Evolutionary conservation across 129 eudicot species (phyloP).

Genomic region (Flaveria bidentis): DNA sequence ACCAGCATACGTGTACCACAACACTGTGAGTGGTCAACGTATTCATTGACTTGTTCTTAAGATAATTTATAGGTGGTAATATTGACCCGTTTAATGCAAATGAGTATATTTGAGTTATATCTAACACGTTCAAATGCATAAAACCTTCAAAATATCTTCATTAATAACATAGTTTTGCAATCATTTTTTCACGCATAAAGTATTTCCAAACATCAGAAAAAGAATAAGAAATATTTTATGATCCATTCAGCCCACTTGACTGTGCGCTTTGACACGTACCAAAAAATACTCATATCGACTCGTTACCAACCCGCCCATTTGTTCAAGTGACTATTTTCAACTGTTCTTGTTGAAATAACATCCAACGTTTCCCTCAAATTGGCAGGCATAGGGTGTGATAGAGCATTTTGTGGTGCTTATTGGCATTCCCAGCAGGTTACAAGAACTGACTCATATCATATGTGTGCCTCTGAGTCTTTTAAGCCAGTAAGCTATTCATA

Average conservation of each 20-base stretch:
- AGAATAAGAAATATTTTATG: neutral
- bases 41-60: neutral
- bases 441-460: constrained; percentile 46
- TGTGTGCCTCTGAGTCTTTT: constrained; percentile 65
- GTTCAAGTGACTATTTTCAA: neutral
- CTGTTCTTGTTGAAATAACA: neutral
- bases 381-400: constrained; percentile 88
- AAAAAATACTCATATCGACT: neutral
- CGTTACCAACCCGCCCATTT: neutral
- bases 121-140: neutral
- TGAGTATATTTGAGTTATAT: neutral
- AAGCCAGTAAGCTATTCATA: constrained; percentile 59
- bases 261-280: neutral
- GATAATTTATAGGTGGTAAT: neutral
- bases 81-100: neutral
- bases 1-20: constrained; percentile 56
- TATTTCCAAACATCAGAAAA: neutral
- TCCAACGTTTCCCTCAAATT: neutral
- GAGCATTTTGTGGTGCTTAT: constrained; percentile 97
- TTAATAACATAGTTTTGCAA: neutral
- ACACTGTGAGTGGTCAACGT: constrained; percentile 59
- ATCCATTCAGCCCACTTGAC: neutral
- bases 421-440: constrained; percentile 67
- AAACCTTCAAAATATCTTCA: neutral
- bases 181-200: neutral